These are phyloP conservation scores for Nigrospora osmanthi DNA, from an alignment of 2,329 filamentous ascomycete species.

Conservation along the genomic window DNA sequence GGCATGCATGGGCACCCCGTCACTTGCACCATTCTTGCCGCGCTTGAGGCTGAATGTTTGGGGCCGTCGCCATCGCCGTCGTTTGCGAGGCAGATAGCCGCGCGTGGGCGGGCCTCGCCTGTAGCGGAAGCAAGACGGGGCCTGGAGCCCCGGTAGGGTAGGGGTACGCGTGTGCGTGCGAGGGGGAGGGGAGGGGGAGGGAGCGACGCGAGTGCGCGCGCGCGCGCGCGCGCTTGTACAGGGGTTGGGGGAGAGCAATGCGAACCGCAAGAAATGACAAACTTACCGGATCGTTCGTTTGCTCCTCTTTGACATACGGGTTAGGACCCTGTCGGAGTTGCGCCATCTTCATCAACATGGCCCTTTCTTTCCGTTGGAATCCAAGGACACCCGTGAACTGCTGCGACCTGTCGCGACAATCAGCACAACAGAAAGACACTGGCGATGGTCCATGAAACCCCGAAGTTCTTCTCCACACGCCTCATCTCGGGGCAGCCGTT, in stretches of 20 bases:
- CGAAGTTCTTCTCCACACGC: slow-evolving; percentile 14
- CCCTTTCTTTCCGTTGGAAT: neutral
- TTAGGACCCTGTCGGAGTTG: slow-evolving; percentile 34
- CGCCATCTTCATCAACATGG: slow-evolving; percentile 31
- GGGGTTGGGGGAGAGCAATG: neutral
- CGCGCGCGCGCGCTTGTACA: no score
- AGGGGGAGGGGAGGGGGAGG: no score
- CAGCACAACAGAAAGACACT: neutral
- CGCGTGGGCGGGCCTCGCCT: neutral
- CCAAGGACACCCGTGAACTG: no score
- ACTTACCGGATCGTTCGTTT: slow-evolving; percentile 32
- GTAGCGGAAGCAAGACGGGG: no score
- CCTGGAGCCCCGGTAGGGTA: no score
- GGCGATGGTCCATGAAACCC: slow-evolving; percentile 16
- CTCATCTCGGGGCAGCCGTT: slow-evolving; percentile 15
- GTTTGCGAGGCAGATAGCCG: neutral
- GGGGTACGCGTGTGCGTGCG: no score
- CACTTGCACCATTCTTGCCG: neutral
- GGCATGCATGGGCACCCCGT: slow-evolving; percentile 3
- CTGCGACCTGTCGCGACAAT: neutral
- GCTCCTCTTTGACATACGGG: slow-evolving; percentile 34
- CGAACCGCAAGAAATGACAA: neutral
- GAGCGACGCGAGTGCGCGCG: no score
- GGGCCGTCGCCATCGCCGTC: neutral
- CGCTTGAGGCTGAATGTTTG: slow-evolving; percentile 8